Percentiles rank a stretch among this genome's conserved stretches.
phyloP scores from a whole-genome alignment of 2,329 filamentous ascomycete species.

The Mollisiaceae sp. region DNA sequence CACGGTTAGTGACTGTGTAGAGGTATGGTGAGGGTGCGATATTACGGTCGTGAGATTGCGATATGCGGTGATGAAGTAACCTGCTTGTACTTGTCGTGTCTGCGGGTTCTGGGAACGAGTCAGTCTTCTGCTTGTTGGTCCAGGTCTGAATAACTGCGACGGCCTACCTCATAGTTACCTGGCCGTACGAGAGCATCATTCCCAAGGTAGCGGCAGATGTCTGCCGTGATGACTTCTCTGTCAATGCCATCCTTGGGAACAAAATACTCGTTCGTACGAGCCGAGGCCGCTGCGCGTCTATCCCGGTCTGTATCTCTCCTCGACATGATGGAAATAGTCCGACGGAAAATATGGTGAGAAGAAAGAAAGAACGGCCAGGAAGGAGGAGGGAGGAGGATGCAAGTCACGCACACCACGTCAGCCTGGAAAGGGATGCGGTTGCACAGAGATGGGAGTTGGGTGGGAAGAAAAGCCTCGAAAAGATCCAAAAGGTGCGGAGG shows the following conservation, averaged over 20 bases:
- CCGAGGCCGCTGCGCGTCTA: conserved; percentile 43
- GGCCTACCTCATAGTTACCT: conserved; percentile 71
- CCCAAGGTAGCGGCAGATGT: conserved; percentile 83
- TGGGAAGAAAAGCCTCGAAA: conserved; percentile 29
- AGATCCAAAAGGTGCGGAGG: conserved; percentile 38
- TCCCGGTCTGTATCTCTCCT: conserved; percentile 34
- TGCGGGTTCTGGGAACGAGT: conserved; percentile 53
- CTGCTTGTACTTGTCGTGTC: conserved; percentile 65
- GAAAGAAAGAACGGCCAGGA: conserved; percentile 37
- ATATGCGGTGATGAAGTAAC: conserved; percentile 81
- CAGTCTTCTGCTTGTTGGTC: conserved; percentile 15
- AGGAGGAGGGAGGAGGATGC: conserved; percentile 38
- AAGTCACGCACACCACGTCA: conserved; percentile 44
- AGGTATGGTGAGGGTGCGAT: conserved; percentile 32
- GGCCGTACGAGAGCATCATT: conserved; percentile 82
- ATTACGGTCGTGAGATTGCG: conserved; percentile 76
- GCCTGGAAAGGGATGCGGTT: conserved; percentile 38
- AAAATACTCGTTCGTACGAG: conserved; percentile 78
- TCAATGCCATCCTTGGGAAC: conserved; percentile 81
- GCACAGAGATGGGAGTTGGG: conserved; percentile 30
- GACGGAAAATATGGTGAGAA: conserved; percentile 41
- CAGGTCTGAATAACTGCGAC: not conserved
- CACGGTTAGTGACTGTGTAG: conserved; percentile 29
- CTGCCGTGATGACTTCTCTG: conserved; percentile 82
- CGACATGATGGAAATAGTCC: conserved; percentile 36